phyloP scores from a whole-genome alignment of 2,329 filamentous ascomycete species.

The Claviceps citrina region DNA sequence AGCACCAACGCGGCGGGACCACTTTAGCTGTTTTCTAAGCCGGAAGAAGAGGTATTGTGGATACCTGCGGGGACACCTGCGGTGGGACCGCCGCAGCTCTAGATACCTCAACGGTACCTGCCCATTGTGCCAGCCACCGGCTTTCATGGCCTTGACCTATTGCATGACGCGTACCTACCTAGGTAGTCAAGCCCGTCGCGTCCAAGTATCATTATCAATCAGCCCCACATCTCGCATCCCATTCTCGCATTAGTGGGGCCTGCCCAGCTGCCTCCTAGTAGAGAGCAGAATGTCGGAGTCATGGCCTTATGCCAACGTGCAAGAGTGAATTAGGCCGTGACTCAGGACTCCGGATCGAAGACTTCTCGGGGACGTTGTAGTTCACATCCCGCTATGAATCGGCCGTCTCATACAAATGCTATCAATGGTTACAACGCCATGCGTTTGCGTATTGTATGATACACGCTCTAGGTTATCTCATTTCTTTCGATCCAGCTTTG shows the following conservation, averaged over 20 bases:
- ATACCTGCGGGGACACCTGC: background rate
- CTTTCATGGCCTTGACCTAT: background rate
- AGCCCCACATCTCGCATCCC: conserved; percentile 8
- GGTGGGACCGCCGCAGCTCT: background rate
- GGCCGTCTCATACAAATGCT: too few species aligned
- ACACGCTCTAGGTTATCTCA: background rate
- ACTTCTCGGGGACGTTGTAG: too few species aligned
- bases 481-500: background rate
- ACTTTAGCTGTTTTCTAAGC: conserved; percentile 9
- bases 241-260: too few species aligned
- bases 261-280: too few species aligned
- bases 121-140: conserved; percentile 8
- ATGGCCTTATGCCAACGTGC: too few species aligned
- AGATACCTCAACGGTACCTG: conserved; percentile 6
- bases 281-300: too few species aligned
- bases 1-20: conserved; percentile 9
- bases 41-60: conserved; percentile 1
- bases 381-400: too few species aligned
- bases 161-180: conserved; percentile 1
- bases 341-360: background rate
- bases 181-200: background rate
- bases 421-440: too few species aligned
- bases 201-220: too few species aligned
- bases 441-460: too few species aligned
- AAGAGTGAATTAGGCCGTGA: background rate